Evolutionary conservation across 2,329 filamentous ascomycete species (phyloP).

Genomic region (Ophiostoma quercus): DNA sequence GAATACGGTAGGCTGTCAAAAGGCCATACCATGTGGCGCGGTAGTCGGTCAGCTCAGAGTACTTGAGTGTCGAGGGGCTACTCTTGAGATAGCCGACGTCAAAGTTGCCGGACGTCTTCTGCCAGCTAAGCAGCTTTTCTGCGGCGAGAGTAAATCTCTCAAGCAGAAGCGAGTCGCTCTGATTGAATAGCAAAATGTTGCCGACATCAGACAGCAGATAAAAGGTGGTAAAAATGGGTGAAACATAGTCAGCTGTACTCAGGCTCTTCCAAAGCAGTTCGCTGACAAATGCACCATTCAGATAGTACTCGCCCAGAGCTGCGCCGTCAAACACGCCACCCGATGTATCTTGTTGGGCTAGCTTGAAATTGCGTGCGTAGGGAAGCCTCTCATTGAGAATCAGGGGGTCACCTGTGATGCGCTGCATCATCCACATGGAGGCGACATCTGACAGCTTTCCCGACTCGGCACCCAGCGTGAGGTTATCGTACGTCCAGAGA

Average conservation of each 20-base stretch:
- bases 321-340: background rate
- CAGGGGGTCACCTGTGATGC: background rate
- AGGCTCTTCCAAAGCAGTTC: background rate
- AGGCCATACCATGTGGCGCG: conserved; percentile 26
- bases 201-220: background rate
- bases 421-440: background rate
- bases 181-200: background rate
- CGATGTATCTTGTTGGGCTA: background rate
- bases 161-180: background rate
- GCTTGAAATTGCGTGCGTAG: background rate
- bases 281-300: background rate
- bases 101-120: conserved; percentile 21
- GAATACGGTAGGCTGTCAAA: conserved; percentile 21
- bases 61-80: conserved; percentile 21
- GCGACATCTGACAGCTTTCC: background rate
- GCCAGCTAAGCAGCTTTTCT: conserved; percentile 24
- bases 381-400: background rate
- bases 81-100: conserved; percentile 24
- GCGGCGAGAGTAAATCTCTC: conserved; percentile 20
- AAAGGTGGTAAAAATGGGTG: background rate
- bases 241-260: conserved; percentile 3
- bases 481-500: background rate
- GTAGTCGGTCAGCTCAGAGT: conserved; percentile 22
- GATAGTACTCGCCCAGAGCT: background rate
- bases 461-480: background rate